Evolutionary conservation across 2,329 filamentous ascomycete genomes (phyloP).

Genomic region (Paecilomyces fulvus): DNA sequence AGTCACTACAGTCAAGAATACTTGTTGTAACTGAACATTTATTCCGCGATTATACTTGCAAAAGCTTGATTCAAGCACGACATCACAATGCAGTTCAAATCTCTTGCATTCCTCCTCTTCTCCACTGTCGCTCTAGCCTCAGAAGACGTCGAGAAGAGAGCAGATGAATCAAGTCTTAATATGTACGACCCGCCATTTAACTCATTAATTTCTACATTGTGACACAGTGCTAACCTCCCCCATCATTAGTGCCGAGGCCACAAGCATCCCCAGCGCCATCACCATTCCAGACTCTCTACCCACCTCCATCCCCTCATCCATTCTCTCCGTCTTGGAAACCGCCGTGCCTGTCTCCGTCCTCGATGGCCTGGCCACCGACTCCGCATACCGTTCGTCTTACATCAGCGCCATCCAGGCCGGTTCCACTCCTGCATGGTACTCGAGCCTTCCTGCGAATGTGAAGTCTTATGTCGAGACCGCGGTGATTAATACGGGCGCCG

Average conservation of each 20-base stretch:
- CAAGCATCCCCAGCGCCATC: neutral
- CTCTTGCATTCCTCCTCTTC: constrained; percentile 1
- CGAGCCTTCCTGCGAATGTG: constrained; percentile 2
- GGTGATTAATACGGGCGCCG: neutral
- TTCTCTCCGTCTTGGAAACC: constrained; percentile 6
- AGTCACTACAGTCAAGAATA: too few species aligned
- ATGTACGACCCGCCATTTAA: neutral
- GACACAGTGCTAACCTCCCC: neutral
- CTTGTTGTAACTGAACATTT: too few species aligned
- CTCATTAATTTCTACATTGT: neutral
- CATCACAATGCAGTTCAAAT: constrained; percentile 3
- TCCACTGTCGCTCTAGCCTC: neutral
- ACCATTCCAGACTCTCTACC: neutral
- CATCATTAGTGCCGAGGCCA: neutral
- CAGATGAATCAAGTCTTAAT: neutral
- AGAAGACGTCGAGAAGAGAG: neutral
- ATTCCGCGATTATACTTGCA: too few species aligned
- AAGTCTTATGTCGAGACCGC: constrained; percentile 3
- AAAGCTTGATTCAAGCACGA: neutral
- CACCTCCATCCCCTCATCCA: constrained; percentile 2
- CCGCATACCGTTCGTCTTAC: neutral
- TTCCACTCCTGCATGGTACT: constrained; percentile 2
- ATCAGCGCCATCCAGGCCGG: constrained; percentile 1
- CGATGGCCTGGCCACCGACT: neutral
- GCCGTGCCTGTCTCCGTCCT: constrained; percentile 5